Percentiles rank a stretch among this genome's conserved stretches.
phyloP scores from a whole-genome alignment of 2,329 filamentous ascomycete species.

The Xylariaceae sp. region DNA sequence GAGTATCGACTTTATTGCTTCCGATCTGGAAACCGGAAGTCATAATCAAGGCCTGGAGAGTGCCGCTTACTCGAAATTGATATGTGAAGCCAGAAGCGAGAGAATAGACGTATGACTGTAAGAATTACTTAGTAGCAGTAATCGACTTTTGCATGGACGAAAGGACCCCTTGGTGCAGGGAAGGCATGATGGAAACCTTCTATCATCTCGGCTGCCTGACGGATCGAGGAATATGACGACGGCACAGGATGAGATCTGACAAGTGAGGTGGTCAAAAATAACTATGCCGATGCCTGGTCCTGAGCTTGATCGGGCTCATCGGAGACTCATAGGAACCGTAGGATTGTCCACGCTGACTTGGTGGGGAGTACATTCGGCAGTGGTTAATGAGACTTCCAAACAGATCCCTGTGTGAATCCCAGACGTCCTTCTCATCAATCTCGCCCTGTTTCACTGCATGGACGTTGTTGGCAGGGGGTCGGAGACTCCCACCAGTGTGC shows the following conservation, averaged over 20 bases:
- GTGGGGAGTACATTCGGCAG: constrained; percentile 1
- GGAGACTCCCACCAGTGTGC: no score
- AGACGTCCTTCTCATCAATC: constrained; percentile 3
- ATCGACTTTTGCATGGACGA: no score
- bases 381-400: constrained; percentile 3
- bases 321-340: constrained; percentile 5
- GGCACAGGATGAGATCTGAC: constrained; percentile 6
- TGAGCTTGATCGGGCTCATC: constrained; percentile 4
- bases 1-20: no score
- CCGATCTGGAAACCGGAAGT: no score
- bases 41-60: no score
- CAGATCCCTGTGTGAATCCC: constrained; percentile 4
- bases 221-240: constrained; percentile 9
- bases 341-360: constrained; percentile 3
- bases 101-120: background rate
- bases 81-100: constrained; percentile 4
- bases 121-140: background rate
- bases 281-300: constrained; percentile 6
- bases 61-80: background rate
- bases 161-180: no score
- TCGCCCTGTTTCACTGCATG: constrained; percentile 14
- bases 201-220: constrained; percentile 1
- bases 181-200: no score
- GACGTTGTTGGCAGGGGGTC: constrained; percentile 8
- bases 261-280: constrained; percentile 6